These are phyloP conservation scores for Stropharia rugosoannulata DNA, from an alignment of 768 basidiomycete species.

Conservation along the genomic window DNA sequence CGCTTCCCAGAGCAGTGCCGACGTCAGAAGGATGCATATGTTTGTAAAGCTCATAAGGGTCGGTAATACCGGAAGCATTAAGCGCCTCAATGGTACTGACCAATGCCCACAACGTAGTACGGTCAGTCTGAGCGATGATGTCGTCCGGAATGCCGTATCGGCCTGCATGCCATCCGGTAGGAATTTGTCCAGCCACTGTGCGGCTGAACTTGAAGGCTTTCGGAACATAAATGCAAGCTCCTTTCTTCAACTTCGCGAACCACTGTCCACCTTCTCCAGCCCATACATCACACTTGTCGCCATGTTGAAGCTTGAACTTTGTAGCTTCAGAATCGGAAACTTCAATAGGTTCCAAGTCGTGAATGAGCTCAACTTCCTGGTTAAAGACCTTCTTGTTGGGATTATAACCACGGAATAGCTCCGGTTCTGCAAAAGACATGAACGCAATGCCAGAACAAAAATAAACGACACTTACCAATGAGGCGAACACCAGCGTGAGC, in stretches of 20 bases:
- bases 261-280: constrained; percentile 89
- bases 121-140: constrained; percentile 92
- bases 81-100: constrained; percentile 94
- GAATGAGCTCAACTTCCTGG: constrained; percentile 94
- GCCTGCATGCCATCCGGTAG: constrained; percentile 95
- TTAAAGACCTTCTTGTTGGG: constrained; percentile 97
- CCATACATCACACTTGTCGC: constrained; percentile 96
- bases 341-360: constrained; percentile 96
- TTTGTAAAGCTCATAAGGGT: constrained; percentile 97
- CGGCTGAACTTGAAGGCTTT: constrained; percentile 96
- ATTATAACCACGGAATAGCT: constrained; percentile 96
- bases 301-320: constrained; percentile 96
- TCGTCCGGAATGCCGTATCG: constrained; percentile 97
- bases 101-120: constrained; percentile 91
- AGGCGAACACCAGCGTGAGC: constrained; percentile 90
- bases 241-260: constrained; percentile 99
- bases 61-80: constrained; percentile 95
- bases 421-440: constrained; percentile 66
- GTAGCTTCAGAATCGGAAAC: constrained; percentile 87
- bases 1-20: constrained; percentile 91
- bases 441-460: constrained; percentile 5
- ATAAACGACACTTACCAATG: constrained; percentile 64
- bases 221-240: constrained; percentile 88
- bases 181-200: constrained; percentile 92
- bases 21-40: constrained; percentile 96